Evolutionary conservation across 805 yeast species (phyloP).

Genomic region (Candida pseudofarinosa): DNA sequence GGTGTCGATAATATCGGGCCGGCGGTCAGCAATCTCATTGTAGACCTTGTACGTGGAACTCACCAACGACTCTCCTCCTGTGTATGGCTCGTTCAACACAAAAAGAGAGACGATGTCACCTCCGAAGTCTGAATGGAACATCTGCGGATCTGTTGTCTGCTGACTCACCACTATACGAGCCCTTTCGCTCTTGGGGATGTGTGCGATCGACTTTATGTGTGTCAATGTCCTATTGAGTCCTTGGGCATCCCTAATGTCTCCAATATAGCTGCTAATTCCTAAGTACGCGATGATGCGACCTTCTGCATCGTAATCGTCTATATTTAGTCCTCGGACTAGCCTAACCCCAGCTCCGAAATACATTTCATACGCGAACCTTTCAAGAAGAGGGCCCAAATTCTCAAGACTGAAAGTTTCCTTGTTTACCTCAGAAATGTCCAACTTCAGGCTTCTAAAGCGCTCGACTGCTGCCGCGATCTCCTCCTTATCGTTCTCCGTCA

Average conservation of each 20-base stretch:
- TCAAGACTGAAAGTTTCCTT: constrained; percentile 5
- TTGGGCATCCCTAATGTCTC: constrained; percentile 10
- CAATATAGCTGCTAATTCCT: constrained; percentile 9
- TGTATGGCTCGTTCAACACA: constrained; percentile 6
- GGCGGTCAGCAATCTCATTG: constrained; percentile 7
- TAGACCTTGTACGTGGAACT: constrained; percentile 8
- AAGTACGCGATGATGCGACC: constrained; percentile 7
- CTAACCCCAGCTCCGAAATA: constrained; percentile 9
- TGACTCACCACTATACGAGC: constrained; percentile 11
- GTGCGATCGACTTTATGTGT: constrained; percentile 10
- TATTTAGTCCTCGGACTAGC: constrained; percentile 7
- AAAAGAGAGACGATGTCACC: constrained; percentile 9
- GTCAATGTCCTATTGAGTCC: constrained; percentile 10
- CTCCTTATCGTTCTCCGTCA: constrained; percentile 5
- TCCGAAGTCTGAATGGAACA: constrained; percentile 11
- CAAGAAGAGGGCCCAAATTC: constrained; percentile 5
- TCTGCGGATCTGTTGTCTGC: constrained; percentile 11
- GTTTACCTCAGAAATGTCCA: constrained; percentile 1
- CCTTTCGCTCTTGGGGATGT: constrained; percentile 8
- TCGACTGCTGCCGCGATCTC: constrained; percentile 5
- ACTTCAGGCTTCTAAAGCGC: constrained; percentile 1
- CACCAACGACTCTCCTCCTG: constrained; percentile 9
- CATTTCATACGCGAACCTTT: constrained; percentile 5
- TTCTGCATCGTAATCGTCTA: constrained; percentile 7
- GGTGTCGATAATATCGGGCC: constrained; percentile 7